Evolutionary conservation across 2,329 filamentous ascomycete species (phyloP).

Genomic region (Torrubiella hemipterigena): DNA sequence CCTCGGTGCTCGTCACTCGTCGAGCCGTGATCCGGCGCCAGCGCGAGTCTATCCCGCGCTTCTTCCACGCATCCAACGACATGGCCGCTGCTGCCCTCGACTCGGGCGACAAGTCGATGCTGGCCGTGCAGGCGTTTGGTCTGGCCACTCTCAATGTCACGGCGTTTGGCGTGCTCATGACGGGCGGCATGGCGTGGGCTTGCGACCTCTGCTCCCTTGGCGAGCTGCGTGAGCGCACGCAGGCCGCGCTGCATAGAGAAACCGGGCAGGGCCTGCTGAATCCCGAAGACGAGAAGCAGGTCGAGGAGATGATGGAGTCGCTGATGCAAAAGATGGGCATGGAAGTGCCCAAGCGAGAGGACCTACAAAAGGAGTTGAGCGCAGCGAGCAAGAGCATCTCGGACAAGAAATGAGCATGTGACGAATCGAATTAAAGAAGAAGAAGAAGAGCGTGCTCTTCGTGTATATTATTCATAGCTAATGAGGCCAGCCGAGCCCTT

Average conservation of each 20-base stretch:
- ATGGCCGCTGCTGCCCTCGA: conserved; percentile 18
- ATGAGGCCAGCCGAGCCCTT: no score
- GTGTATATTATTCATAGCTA: neutral
- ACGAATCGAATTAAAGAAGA: neutral
- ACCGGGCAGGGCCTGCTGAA: conserved; percentile 11
- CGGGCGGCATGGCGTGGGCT: conserved; percentile 63
- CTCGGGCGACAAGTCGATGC: conserved; percentile 28
- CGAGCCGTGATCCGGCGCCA: conserved; percentile 56
- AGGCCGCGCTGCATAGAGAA: conserved; percentile 24
- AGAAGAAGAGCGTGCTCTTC: neutral
- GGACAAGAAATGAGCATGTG: neutral
- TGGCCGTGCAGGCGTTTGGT: conserved; percentile 74
- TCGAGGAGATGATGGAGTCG: conserved; percentile 50
- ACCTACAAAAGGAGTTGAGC: neutral
- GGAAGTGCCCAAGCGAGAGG: conserved; percentile 10
- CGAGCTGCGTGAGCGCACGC: conserved; percentile 47
- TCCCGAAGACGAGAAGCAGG: conserved; percentile 43
- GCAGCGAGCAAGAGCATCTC: no score
- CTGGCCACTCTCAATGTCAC: conserved; percentile 79
- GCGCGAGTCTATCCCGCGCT: conserved; percentile 51
- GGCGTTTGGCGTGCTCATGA: conserved; percentile 61
- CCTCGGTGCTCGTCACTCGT: conserved; percentile 60
- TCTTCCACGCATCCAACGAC: conserved; percentile 53
- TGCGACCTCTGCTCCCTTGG: conserved; percentile 62
- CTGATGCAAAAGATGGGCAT: conserved; percentile 40